Percentiles rank a stretch among this genome's conserved stretches.
phyloP scores from a whole-genome alignment of 192 early-diverging fungal species.

The Rhizophagus sp. region DNA sequence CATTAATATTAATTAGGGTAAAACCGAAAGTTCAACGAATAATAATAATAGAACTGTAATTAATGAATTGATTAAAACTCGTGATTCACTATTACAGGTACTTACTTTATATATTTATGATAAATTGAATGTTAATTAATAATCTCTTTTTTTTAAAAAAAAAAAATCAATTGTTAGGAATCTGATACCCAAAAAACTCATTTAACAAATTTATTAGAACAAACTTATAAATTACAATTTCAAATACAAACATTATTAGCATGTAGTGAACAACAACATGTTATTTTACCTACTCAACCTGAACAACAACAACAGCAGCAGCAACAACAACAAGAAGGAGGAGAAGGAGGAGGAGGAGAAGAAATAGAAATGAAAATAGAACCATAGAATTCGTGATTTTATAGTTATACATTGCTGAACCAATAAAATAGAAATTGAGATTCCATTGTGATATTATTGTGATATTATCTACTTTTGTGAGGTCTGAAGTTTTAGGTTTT shows the following conservation, averaged over 20 bases:
- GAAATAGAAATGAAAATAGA: too few relatives aligned
- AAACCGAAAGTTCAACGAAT: too few relatives aligned
- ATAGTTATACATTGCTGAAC: too few relatives aligned
- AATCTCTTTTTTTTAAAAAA: too few relatives aligned
- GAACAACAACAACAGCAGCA: neutral
- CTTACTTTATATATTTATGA: too few relatives aligned
- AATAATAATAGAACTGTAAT: neutral
- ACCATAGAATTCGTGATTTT: too few relatives aligned
- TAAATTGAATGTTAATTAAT: too few relatives aligned
- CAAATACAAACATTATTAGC: conserved; percentile 13
- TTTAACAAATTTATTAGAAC: neutral
- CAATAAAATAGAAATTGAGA: too few relatives aligned
- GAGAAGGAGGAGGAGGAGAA: too few relatives aligned
- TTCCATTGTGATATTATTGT: too few relatives aligned
- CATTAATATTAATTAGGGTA: neutral
- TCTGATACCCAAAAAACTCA: neutral
- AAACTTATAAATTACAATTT: conserved; percentile 24
- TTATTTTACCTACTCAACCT: neutral
- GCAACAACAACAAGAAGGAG: neutral
- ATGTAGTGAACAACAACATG: conserved; percentile 11
- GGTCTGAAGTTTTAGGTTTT: too few relatives aligned
- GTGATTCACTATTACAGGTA: neutral
- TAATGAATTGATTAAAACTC: neutral
- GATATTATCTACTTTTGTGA: too few relatives aligned
- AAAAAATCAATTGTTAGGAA: neutral